phyloP scores from a whole-genome alignment of 2,329 filamentous ascomycete species.

The Pestalotiopsis sp. region DNA sequence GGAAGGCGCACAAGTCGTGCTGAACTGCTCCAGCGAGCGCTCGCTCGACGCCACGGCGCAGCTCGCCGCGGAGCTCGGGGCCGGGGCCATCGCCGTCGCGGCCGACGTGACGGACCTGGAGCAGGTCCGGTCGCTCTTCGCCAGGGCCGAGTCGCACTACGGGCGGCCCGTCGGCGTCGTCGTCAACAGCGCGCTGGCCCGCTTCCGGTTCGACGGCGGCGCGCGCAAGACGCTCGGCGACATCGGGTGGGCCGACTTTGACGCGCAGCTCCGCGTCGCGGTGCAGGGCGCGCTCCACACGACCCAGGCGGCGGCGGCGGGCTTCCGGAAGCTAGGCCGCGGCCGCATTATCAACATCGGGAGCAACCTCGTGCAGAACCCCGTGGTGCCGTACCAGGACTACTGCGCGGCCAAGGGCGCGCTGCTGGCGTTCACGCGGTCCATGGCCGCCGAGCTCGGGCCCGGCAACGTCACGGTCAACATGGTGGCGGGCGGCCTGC shows the following conservation, averaged over 20 bases:
- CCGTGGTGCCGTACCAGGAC: slow-evolving; percentile 16
- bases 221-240: slow-evolving; percentile 2
- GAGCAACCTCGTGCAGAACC: slow-evolving; percentile 15
- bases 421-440: slow-evolving; percentile 12
- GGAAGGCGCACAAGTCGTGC: slow-evolving; percentile 5
- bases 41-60: background rate
- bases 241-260: slow-evolving; percentile 11
- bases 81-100: slow-evolving; percentile 1
- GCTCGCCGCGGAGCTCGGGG: slow-evolving; percentile 6
- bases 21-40: background rate
- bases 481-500: slow-evolving; percentile 12
- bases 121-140: slow-evolving; percentile 1
- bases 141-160: background rate
- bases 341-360: slow-evolving; percentile 16
- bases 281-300: slow-evolving; percentile 13
- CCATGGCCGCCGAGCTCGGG: slow-evolving; percentile 14
- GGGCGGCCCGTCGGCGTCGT: slow-evolving; percentile 1
- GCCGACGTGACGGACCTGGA: slow-evolving; percentile 13
- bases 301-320: background rate
- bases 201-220: slow-evolving; percentile 13
- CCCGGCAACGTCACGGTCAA: slow-evolving; percentile 11
- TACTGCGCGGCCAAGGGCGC: slow-evolving; percentile 16
- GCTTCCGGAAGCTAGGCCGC: background rate
- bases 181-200: slow-evolving; percentile 13
- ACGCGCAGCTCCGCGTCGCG: slow-evolving; percentile 6